Base-by-base conservation (phyloP, 2,329 filamentous ascomycete genomes). In the Chrysoporthe cubensis region DNA sequence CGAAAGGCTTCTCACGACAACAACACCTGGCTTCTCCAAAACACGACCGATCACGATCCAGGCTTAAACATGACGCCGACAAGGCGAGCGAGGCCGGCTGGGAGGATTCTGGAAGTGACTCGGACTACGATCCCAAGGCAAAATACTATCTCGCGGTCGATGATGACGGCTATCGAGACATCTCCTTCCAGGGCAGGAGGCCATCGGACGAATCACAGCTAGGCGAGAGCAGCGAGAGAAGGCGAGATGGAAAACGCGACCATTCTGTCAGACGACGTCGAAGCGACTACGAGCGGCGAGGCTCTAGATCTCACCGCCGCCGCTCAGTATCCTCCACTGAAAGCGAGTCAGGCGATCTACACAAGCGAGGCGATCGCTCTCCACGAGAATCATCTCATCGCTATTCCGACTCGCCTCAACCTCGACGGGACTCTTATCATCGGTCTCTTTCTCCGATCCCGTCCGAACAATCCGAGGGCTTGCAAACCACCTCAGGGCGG, bases 101-200 rank as follows among this genome's bases (percentile, higher is more conserved):
- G 26, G 3, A 32, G 26, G 44, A 56, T 1, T 54, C 26, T 9
- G 65, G 32, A 50, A 65, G 62, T n/a, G 67, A 64, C 21, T 62
- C 67, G 56, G 67, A 67, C 61, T 69, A 69, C 37, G 65, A 69
- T 18, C 67, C 67, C 3, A 69, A 63, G 37, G 65, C 66, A 43
- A 69, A 67, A 26, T 69, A 69, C 44, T 69, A 69, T 32, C 26
- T 67, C 7, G 32, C 63, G 7, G 61, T 69, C n/a, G 40, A 69
- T 6, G 67, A 67, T 13, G 62, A 69, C 13, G 67, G 57, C 42
- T 67, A 67, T 48, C 21, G 57, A 18, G 46, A 62, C 13, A 67
- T 69, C 9, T 67, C 67, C 9, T 48, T 66, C 54, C 65, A 32
- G 9, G 40, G 50, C 18, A 34, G 11, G 6, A 58, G 56, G 7